These are phyloP conservation scores for Debaryomyces singareniensis DNA, from an alignment of 1,139 yeast genomes.

Conservation along the genomic window DNA sequence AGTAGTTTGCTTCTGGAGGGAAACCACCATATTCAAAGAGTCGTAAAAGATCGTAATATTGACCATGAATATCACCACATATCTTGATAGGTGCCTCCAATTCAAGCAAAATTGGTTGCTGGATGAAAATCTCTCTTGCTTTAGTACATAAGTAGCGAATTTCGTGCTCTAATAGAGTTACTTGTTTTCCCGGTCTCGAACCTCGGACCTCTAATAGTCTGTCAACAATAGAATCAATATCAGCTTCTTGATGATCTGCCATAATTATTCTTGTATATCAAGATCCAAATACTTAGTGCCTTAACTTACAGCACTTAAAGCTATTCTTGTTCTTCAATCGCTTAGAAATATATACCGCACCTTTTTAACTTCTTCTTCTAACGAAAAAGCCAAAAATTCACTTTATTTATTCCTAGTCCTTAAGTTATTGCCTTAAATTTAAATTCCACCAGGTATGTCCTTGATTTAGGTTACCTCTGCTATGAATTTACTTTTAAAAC, in stretches of 20 bases:
- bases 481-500: background rate
- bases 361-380: background rate
- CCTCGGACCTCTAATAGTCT: constrained; percentile 96
- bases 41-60: constrained; percentile 90
- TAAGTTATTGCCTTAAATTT: background rate
- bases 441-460: background rate
- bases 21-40: constrained; percentile 96
- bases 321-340: too few relatives aligned
- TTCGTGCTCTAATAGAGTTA: constrained; percentile 87
- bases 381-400: background rate
- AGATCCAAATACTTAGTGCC: background rate
- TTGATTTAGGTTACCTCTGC: background rate
- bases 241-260: constrained; percentile 78
- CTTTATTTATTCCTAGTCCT: background rate
- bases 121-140: constrained; percentile 96
- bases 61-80: constrained; percentile 96
- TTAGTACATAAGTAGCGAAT: constrained; percentile 93
- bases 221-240: constrained; percentile 94
- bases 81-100: constrained; percentile 95
- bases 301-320: too few relatives aligned
- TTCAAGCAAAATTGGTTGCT: constrained; percentile 92
- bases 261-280: constrained; percentile 10
- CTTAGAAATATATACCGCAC: too few relatives aligned
- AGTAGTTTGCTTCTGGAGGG: constrained; percentile 97
- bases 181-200: constrained; percentile 96